These are phyloP conservation scores for Trichoderma arundinaceum DNA, from an alignment of 2,329 filamentous ascomycete genomes.

Conservation along the genomic window DNA sequence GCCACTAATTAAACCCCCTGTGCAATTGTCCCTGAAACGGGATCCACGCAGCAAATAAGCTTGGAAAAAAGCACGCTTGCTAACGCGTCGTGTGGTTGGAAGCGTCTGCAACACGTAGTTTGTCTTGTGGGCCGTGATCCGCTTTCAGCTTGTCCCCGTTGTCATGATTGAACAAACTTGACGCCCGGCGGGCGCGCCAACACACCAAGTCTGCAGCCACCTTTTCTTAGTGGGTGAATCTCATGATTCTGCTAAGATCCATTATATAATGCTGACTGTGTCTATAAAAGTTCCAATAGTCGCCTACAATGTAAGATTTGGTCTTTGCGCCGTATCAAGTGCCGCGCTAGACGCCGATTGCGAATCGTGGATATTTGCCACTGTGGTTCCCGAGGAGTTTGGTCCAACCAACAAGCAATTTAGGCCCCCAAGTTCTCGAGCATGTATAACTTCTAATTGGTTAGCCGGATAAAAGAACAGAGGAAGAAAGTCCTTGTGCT, in stretches of 20 bases:
- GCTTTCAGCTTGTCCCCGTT: slow-evolving; percentile 6
- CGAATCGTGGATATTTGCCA: not conserved
- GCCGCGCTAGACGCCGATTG: not conserved
- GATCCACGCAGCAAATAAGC: not conserved
- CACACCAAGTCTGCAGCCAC: slow-evolving; percentile 18
- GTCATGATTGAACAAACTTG: not conserved
- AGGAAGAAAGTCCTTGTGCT: no score
- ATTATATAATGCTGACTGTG: not conserved
- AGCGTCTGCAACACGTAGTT: not conserved
- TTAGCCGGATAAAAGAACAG: no score
- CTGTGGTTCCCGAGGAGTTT: no score
- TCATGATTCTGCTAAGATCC: no score
- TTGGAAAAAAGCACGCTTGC: not conserved
- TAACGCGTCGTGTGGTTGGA: not conserved
- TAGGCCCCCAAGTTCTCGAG: no score
- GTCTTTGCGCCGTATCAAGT: not conserved
- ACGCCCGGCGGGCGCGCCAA: not conserved
- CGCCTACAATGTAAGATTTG: no score
- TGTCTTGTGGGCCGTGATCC: slow-evolving; percentile 1
- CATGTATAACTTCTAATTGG: no score
- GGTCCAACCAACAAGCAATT: not conserved
- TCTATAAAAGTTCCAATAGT: not conserved
- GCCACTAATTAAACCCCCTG: no score
- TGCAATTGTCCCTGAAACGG: not conserved
- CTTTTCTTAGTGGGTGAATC: not conserved